phyloP scores from a whole-genome alignment of 1,284 basidiomycete genomes.

The Irpex lacteus region DNA sequence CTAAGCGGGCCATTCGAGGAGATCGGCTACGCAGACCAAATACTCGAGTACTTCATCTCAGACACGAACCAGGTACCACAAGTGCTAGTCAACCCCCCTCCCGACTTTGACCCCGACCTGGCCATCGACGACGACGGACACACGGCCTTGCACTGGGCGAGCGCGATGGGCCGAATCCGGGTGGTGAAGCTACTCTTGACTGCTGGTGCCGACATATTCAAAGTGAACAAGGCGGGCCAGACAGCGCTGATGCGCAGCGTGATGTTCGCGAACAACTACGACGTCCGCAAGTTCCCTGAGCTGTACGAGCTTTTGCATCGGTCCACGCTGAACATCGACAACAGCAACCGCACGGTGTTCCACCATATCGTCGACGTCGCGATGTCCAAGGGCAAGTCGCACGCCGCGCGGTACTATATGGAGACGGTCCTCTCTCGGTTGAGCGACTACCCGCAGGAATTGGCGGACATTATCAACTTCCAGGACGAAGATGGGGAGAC shows the following conservation, averaged over 20 bases:
- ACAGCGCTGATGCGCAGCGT: slow-evolving; percentile 98
- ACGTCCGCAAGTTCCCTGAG: slow-evolving; percentile 98
- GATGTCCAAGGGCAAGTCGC: slow-evolving; percentile 95
- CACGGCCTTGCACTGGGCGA: slow-evolving; percentile 98
- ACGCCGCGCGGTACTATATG: slow-evolving; percentile 98
- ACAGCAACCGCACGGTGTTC: slow-evolving; percentile 96
- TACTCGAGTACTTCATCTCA: slow-evolving; percentile 98
- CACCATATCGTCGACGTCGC: slow-evolving; percentile 99
- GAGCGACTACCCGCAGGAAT: slow-evolving; percentile 93
- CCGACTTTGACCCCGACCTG: slow-evolving; percentile 95
- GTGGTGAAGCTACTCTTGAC: slow-evolving; percentile 95
- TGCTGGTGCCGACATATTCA: slow-evolving; percentile 96
- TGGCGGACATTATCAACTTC: slow-evolving; percentile 99
- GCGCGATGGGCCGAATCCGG: slow-evolving; percentile 97
- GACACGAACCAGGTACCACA: slow-evolving; percentile 93
- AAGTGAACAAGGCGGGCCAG: slow-evolving; percentile 95
- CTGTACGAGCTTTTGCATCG: slow-evolving; percentile 96
- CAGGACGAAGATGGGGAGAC: slow-evolving; percentile 99
- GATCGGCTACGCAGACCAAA: slow-evolving; percentile 87
- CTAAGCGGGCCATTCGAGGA: slow-evolving; percentile 35
- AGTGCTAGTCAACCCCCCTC: slow-evolving; percentile 85
- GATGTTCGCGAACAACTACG: slow-evolving; percentile 99
- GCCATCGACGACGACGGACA: slow-evolving; percentile 99
- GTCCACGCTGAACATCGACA: slow-evolving; percentile 98
- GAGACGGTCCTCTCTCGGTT: slow-evolving; percentile 91